Percentiles rank a stretch among this genome's conserved stretches.
These are phyloP conservation scores for Hypoxylon sp. DNA, from an alignment of 2,329 filamentous ascomycete genomes.

Conservation along the genomic window DNA sequence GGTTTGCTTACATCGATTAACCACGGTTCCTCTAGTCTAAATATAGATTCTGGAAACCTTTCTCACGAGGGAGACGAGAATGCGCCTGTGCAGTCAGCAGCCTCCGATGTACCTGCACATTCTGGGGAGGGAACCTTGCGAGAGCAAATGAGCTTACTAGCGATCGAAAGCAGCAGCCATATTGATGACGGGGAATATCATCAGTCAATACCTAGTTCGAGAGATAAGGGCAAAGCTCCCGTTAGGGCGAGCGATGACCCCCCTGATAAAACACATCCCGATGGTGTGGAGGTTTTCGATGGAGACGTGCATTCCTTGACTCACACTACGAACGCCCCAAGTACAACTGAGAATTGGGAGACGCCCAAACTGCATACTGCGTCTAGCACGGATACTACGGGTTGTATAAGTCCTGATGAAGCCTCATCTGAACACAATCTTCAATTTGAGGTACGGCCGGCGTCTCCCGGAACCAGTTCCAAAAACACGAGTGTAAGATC, in stretches of 20 bases:
- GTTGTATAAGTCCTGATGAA: background rate
- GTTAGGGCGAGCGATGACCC: conserved; percentile 6
- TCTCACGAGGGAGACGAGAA: conserved; percentile 1
- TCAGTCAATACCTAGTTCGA: conserved; percentile 1
- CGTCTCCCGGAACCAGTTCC: conserved; percentile 2
- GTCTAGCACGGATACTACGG: background rate
- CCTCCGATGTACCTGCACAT: background rate
- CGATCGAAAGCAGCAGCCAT: conserved; percentile 9
- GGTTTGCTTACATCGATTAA: conserved; percentile 2
- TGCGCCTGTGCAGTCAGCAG: background rate
- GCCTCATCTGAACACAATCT: conserved; percentile 1
- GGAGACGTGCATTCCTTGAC: background rate
- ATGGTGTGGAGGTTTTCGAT: conserved; percentile 4
- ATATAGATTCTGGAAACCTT: background rate
- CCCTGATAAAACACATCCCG: background rate
- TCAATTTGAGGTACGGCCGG: background rate
- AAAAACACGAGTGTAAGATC: background rate
- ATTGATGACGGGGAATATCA: conserved; percentile 1
- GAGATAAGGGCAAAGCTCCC: conserved; percentile 32
- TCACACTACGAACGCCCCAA: conserved; percentile 1
- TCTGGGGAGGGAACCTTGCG: background rate
- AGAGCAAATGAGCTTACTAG: conserved; percentile 7
- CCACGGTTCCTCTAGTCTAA: background rate
- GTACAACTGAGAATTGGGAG: conserved; percentile 10
- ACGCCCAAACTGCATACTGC: background rate